phyloP scores from a whole-genome alignment of 345 rosid genomes.

The Hirschfeldia incana region DNA sequence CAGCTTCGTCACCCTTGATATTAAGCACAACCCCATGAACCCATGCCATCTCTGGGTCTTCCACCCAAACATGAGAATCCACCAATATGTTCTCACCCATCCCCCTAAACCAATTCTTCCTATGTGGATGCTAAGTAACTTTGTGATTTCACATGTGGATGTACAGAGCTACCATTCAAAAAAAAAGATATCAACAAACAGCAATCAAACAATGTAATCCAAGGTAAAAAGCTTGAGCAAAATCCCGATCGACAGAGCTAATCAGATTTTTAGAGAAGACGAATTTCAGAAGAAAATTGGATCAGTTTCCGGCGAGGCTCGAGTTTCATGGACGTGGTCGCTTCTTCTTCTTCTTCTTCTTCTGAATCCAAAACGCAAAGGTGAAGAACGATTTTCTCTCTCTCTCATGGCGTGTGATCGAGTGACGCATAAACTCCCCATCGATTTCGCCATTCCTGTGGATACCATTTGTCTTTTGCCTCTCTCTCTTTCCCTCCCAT shows the following conservation, averaged over 20 bases:
- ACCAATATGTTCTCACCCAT: conserved; percentile 46
- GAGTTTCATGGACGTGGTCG: conserved; percentile 17
- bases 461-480: conserved; percentile 25
- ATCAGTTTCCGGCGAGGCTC: neutral
- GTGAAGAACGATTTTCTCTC: neutral
- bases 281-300: neutral
- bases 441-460: conserved; percentile 44
- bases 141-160: neutral
- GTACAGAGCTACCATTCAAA: neutral
- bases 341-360: conserved; percentile 18
- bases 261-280: neutral
- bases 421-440: conserved; percentile 35
- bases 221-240: too few relatives aligned
- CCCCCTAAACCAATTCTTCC: conserved; percentile 29
- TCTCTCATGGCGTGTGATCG: conserved; percentile 25
- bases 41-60: conserved; percentile 64
- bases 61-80: conserved; percentile 82
- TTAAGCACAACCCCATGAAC: conserved; percentile 62
- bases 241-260: too few relatives aligned
- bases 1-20: conserved; percentile 61
- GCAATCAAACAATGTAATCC: too few relatives aligned
- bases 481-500: neutral
- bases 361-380: conserved; percentile 23
- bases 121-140: conserved; percentile 1
- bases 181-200: too few relatives aligned